These are phyloP conservation scores for Camelina neglecta DNA, from an alignment of 345 rosid genomes.

Conservation along the genomic window DNA sequence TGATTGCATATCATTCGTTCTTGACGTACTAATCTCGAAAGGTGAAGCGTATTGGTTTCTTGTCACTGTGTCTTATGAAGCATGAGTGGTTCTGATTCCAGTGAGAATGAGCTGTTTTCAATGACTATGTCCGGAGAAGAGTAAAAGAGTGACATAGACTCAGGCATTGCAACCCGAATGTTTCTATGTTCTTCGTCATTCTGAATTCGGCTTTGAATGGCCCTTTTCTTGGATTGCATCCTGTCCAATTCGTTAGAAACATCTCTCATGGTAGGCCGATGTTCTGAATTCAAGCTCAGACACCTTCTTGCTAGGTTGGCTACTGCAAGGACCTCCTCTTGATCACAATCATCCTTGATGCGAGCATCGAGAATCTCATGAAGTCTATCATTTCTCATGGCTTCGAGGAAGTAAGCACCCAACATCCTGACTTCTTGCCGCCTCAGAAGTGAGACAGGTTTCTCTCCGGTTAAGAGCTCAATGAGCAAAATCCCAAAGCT, in stretches of 20 bases:
- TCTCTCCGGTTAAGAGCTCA: conserved; percentile 50
- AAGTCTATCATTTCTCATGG: conserved; percentile 40
- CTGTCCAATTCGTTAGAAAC: conserved; percentile 39
- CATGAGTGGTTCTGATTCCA: conserved; percentile 12
- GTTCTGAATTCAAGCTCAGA: conserved; percentile 41
- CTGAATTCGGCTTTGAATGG: conserved; percentile 14
- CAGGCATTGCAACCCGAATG: background rate
- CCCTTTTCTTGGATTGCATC: conserved; percentile 22
- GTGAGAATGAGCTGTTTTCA: conserved; percentile 33
- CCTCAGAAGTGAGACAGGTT: conserved; percentile 41
- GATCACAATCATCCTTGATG: conserved; percentile 23
- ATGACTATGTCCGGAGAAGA: conserved; percentile 12
- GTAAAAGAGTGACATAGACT: conserved; percentile 23
- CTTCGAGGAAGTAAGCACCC: conserved; percentile 43
- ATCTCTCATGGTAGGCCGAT: conserved; percentile 55
- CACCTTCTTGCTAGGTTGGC: conserved; percentile 49
- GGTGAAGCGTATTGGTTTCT: conserved; percentile 7
- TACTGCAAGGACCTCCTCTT: conserved; percentile 39
- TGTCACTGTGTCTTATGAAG: conserved; percentile 34
- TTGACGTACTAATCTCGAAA: conserved; percentile 11
- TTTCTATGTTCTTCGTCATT: conserved; percentile 22
- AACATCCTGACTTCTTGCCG: conserved; percentile 41
- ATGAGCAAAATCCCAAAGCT: conserved; percentile 48
- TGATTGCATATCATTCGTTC: background rate
- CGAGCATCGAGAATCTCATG: conserved; percentile 44